Evolutionary conservation across 139 green algal genomes (phyloP).

Genomic region (Haematococcus lacustris): DNA sequence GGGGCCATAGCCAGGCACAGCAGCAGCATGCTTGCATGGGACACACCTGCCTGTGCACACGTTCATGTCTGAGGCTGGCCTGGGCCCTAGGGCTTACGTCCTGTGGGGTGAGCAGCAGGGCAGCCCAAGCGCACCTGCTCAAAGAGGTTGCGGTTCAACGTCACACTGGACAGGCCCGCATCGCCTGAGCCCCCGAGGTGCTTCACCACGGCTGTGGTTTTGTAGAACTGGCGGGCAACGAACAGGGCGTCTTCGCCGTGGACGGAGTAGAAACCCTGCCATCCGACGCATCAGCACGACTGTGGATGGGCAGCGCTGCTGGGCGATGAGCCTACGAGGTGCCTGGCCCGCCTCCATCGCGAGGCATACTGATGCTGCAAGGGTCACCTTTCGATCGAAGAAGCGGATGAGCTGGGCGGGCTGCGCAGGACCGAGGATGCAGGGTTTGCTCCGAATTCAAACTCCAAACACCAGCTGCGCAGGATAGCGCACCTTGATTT

Average conservation of each 20-base stretch:
- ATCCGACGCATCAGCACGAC: too few relatives aligned
- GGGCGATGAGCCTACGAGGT: neutral
- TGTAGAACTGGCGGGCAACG: slow-evolving; percentile 75
- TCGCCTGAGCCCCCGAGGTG: slow-evolving; percentile 2
- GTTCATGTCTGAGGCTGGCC: too few relatives aligned
- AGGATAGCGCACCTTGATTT: slow-evolving; percentile 24
- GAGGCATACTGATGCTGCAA: neutral
- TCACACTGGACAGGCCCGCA: slow-evolving; percentile 42
- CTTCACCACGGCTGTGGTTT: slow-evolving; percentile 50
- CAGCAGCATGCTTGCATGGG: too few relatives aligned
- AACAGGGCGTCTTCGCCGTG: slow-evolving; percentile 74
- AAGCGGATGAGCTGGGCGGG: slow-evolving; percentile 48
- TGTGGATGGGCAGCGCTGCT: neutral
- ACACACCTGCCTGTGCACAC: too few relatives aligned
- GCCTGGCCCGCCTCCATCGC: neutral
- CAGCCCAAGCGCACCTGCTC: too few relatives aligned
- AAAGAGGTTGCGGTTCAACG: slow-evolving; percentile 64
- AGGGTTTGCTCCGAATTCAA: neutral
- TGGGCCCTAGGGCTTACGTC: too few relatives aligned
- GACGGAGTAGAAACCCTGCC: slow-evolving; percentile 69
- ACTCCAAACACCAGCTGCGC: neutral
- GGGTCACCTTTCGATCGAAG: slow-evolving; percentile 61
- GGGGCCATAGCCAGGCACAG: too few relatives aligned
- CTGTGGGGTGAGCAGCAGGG: too few relatives aligned
- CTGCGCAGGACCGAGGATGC: slow-evolving; percentile 20